phyloP scores from a whole-genome alignment of 352 stramenopile species.

The Pythium insidiosum region DNA sequence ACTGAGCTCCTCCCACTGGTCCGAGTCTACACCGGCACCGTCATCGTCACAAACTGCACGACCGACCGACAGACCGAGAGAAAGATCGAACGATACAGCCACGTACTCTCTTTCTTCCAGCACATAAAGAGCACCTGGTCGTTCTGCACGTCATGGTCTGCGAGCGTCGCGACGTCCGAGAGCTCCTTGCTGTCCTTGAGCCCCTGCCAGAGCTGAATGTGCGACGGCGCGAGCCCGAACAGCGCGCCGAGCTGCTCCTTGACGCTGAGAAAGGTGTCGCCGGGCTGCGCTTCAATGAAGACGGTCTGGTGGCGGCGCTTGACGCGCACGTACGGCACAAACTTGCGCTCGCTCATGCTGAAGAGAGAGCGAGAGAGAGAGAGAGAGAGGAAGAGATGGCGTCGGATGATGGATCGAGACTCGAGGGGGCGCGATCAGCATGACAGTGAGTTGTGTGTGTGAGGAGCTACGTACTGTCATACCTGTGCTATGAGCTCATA shows the following conservation, averaged over 20 bases:
- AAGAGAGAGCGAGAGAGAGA: neutral
- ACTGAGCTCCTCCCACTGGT: constrained; percentile 74
- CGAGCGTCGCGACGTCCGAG: constrained; percentile 64
- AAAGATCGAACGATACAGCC: neutral
- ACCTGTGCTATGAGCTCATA: too few relatives aligned
- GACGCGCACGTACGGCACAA: constrained; percentile 80
- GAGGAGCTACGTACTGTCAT: too few relatives aligned
- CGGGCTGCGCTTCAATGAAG: constrained; percentile 77
- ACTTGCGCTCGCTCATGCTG: constrained; percentile 6
- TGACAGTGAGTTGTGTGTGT: too few relatives aligned
- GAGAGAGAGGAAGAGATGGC: too few relatives aligned
- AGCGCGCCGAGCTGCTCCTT: constrained; percentile 75
- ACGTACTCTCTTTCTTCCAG: constrained; percentile 84
- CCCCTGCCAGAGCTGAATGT: constrained; percentile 67
- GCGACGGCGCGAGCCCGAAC: constrained; percentile 42
- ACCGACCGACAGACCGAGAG: neutral
- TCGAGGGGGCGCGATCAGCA: too few relatives aligned
- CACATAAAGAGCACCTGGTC: constrained; percentile 82
- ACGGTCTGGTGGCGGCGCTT: constrained; percentile 84
- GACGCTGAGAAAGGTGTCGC: constrained; percentile 72
- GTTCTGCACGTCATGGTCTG: constrained; percentile 80
- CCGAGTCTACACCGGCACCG: constrained; percentile 56
- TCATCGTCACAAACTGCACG: neutral
- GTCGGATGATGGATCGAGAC: too few relatives aligned
- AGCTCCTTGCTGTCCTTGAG: constrained; percentile 77